Conservation (phyloP, 768 basidiomycete genomes). For the Boletus reticuloceps region DNA sequence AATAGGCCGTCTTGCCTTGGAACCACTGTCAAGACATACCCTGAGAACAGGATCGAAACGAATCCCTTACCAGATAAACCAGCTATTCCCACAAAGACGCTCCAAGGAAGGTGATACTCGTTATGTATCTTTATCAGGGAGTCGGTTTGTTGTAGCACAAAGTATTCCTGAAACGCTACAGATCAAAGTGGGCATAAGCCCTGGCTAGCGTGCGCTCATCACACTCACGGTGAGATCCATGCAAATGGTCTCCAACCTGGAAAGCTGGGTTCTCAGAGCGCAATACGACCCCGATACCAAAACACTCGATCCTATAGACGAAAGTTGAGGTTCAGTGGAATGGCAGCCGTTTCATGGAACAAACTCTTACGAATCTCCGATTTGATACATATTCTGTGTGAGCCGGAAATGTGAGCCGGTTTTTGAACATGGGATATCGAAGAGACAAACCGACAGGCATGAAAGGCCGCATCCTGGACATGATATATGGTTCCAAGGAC, state of each 20-base stretch:
- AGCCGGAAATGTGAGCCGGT: background rate
- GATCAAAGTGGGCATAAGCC: constrained; percentile 21
- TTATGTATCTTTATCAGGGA: constrained; percentile 20
- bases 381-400: constrained; percentile 8
- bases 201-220: background rate
- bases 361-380: constrained; percentile 4
- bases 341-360: background rate
- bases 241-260: constrained; percentile 14
- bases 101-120: constrained; percentile 29
- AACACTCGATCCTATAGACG: constrained; percentile 18
- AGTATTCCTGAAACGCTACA: constrained; percentile 24
- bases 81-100: constrained; percentile 25
- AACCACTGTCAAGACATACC: background rate
- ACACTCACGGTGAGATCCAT: constrained; percentile 28
- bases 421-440: constrained; percentile 12
- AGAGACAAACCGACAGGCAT: constrained; percentile 34
- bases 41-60: constrained; percentile 5
- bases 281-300: constrained; percentile 36
- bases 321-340: background rate
- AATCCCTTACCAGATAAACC: constrained; percentile 23
- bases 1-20: constrained; percentile 22
- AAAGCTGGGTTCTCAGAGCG: constrained; percentile 15
- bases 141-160: background rate
- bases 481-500: constrained; percentile 45
- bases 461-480: constrained; percentile 35